These are phyloP conservation scores for Selaginella tamariscina DNA, from an alignment of 75 land plant species.

Conservation along the genomic window DNA sequence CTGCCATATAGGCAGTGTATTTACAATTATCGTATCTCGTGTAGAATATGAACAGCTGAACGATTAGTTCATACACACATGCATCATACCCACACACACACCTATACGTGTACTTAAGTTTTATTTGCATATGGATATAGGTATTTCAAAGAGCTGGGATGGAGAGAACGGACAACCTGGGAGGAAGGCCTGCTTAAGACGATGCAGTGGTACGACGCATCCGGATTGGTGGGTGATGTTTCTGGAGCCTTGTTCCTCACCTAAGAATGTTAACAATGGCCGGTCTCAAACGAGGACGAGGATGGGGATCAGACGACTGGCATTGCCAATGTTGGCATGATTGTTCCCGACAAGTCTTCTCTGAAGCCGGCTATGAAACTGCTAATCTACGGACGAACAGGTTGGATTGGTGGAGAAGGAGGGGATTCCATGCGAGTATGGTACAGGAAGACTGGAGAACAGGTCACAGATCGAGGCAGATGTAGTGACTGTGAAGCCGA, in stretches of 20 bases:
- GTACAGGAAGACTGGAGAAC: constrained; percentile 41
- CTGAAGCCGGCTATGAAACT: constrained; percentile 23
- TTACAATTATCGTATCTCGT: no score
- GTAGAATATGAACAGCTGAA: no score
- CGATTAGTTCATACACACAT: no score
- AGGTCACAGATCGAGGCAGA: constrained; percentile 29
- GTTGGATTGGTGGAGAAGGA: constrained; percentile 47
- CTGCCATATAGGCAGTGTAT: no score
- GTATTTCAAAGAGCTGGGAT: constrained; percentile 47
- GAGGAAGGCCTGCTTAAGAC: constrained; percentile 56
- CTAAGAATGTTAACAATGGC: constrained; percentile 55
- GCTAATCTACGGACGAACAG: constrained; percentile 45
- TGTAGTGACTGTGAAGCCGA: constrained; percentile 36
- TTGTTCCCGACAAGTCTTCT: neutral
- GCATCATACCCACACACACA: no score
- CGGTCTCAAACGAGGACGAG: constrained; percentile 22
- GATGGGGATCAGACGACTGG: neutral
- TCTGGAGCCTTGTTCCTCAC: constrained; percentile 59
- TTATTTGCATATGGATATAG: constrained; percentile 45
- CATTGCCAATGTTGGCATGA: neutral
- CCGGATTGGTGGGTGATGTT: constrained; percentile 74
- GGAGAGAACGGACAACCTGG: constrained; percentile 55
- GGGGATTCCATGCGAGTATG: constrained; percentile 43
- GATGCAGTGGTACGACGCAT: constrained; percentile 50
- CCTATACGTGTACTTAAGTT: no score